Conservation (phyloP, 495 filamentous ascomycete genomes). For the Penicillium chermesinum region DNA sequence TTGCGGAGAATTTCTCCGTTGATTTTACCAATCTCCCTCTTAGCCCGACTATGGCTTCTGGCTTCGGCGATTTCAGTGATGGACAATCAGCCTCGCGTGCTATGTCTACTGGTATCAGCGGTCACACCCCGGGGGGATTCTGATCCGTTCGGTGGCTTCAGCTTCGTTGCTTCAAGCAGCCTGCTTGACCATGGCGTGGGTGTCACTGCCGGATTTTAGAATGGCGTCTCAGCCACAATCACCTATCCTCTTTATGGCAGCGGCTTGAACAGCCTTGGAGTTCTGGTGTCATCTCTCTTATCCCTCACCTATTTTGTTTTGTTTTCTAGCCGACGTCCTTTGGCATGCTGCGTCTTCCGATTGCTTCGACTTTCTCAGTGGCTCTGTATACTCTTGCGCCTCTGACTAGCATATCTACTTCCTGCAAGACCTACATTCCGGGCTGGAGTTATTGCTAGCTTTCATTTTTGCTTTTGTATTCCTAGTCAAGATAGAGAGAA, state of each 20-base stretch:
- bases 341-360: background rate
- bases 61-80: constrained; percentile 33
- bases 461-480: no score
- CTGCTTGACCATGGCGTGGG: constrained; percentile 59
- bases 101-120: constrained; percentile 19
- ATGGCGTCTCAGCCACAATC: background rate
- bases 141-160: constrained; percentile 91
- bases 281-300: background rate
- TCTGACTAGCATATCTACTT: no score
- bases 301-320: background rate
- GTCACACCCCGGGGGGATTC: constrained; percentile 36
- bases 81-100: constrained; percentile 8
- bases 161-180: constrained; percentile 86
- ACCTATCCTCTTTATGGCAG: background rate
- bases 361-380: background rate
- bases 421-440: no score
- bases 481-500: no score
- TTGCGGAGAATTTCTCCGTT: constrained; percentile 87
- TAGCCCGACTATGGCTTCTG: constrained; percentile 56
- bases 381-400: background rate
- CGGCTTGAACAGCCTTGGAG: no score
- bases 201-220: constrained; percentile 25
- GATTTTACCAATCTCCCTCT: constrained; percentile 84
- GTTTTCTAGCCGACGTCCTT: background rate
- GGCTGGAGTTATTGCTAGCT: no score